phyloP scores from a whole-genome alignment of 495 filamentous ascomycete species.

The Aspergillus conjunctus region DNA sequence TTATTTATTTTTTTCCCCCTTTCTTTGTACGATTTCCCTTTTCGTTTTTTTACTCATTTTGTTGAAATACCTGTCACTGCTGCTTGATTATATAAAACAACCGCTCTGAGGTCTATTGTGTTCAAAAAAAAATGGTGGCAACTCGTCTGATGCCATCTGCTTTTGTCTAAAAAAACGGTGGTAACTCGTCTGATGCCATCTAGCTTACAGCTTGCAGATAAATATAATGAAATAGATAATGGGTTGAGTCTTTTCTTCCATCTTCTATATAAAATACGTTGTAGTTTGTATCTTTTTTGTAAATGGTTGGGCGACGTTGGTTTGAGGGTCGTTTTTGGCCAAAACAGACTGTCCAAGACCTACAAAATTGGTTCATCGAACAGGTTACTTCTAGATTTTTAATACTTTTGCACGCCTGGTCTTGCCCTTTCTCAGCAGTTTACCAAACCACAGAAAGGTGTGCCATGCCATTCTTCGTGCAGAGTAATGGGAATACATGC shows the following conservation, averaged over 20 bases:
- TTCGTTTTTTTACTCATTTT: background rate
- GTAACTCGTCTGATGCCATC: background rate
- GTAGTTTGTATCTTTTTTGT: no score
- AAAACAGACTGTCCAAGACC: no score
- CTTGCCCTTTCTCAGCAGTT: no score
- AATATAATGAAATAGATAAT: slow-evolving; percentile 9
- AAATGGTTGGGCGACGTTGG: no score
- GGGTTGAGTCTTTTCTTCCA: background rate
- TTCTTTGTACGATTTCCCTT: slow-evolving; percentile 3
- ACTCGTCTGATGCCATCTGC: background rate
- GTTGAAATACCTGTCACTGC: background rate
- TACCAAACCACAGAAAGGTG: no score
- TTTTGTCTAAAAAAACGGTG: background rate
- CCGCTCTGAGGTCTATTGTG: background rate
- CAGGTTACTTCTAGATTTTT: no score
- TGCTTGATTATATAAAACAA: slow-evolving; percentile 11
- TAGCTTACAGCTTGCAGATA: background rate
- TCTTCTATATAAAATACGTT: no score
- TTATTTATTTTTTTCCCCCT: background rate
- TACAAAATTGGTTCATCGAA: no score
- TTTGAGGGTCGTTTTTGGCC: no score
- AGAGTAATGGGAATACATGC: no score
- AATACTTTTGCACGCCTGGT: no score
- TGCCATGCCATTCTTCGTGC: no score
- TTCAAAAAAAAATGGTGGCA: background rate